Evolutionary conservation across 2,329 filamentous ascomycete genomes (phyloP), one percentile per base, ranked within the genome.

Genomic region (Pyrenochaeta sp.): DNA sequence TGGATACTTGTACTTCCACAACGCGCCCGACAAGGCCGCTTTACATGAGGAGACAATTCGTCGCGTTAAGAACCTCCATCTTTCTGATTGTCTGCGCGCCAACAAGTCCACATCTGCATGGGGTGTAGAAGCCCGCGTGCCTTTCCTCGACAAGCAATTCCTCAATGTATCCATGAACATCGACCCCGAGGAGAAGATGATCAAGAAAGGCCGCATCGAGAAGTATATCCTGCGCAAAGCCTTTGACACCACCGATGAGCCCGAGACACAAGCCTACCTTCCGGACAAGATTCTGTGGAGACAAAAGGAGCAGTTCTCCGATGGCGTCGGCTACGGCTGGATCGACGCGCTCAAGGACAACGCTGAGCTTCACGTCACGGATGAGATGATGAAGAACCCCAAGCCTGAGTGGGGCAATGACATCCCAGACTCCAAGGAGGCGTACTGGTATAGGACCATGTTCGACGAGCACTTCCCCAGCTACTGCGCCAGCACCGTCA

Each of bases 101-200:
- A 99, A 99, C 88, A 99, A 99, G 81, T 97, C 93, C 24, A 99
- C 94, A 13, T 92, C 90, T 6, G 94, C 94, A 4, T 99, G 94
- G 94, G 94, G 94, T 68, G 84, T 99, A 22, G 94, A 99, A 78
- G 94, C 95, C 29, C 91, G 94, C 69, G 94, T 99, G 50, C 94
- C 94, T 3, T 99, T 99, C 84, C 78, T 99, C 52, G 94, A 99
- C 77, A 97, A 96, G 81, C 78, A 89, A 80, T 99, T 99, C 83
- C 84, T 99, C 51, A 90, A 96, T 74, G 83, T 85, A 11, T 77
- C 88, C 56, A 97, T 99, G 93, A 89, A 88, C 81, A 88, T 97
- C 62, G 93, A 99, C 67, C 94, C 94, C 1, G 74, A 84, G 58
- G 92, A 97, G 63, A 99, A 99, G 84, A 88, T 97, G 87, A 96